Evolutionary conservation across 2,329 filamentous ascomycete genomes (phyloP), one percentile per base, ranked within the genome.

Genomic region (Ceratocystis destructans): DNA sequence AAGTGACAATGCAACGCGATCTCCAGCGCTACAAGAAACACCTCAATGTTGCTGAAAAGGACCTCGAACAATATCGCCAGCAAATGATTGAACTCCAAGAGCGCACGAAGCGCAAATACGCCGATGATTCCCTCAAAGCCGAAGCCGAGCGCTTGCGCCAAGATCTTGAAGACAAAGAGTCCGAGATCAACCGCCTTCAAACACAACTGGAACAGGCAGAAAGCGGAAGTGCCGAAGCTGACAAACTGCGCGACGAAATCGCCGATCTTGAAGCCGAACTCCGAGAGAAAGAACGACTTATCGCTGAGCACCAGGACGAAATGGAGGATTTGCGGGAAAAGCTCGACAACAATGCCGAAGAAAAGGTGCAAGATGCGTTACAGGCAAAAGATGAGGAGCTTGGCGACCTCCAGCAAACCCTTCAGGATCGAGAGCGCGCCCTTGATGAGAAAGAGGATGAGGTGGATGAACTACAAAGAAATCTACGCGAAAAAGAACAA

Each of bases 1-100:
- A 90, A 73, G 84, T 95, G 68, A 93, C 90, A 0, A 88, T 97
- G 84, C 87, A 94, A 73, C 84, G 87, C 68, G 94, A 99, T 71
- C 81, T 99, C 20, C 85, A 88, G 70, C 86, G 86, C 70, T 94
- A 93, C 77, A 89, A 89, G 74, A 97, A 96, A 74, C 87, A 87
- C 50, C 79, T 99, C 10, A 84, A 83, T 22, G 83, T 85, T 25
- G 92, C 93, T 2, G 92, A 97, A 77, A 87, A 86, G 70, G 90
- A 96, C 68, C 81, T 97, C 2, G 92, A 96, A 73, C 82, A 82
- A 67, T 96, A 95, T 74, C 85, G 88, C 65, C 81, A 88, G 71
- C 89, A 96, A 73, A 85, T 96, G 70, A 77, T 87, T 66, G 89
- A 95, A 69, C 83, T 96, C 68, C 88, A 92, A 69, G 88, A 95